Conservation (phyloP, 1,284 basidiomycete species). For the Malassezia equina region DNA sequence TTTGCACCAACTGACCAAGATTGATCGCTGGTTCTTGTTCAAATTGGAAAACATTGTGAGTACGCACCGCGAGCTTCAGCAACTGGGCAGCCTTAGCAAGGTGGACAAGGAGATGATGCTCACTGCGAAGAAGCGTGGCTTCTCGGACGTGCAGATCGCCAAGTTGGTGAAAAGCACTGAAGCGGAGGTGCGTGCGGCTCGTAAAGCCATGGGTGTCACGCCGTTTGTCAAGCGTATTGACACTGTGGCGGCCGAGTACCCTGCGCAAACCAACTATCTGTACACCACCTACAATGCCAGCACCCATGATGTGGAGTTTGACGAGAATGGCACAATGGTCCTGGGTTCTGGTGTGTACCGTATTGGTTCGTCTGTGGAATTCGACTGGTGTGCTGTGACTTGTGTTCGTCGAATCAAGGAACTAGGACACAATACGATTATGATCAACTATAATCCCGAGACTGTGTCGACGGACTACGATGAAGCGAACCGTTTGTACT, state of each 20-base stretch:
- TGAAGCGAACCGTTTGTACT: constrained; percentile 95
- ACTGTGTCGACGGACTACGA: constrained; percentile 99
- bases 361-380: constrained; percentile 96
- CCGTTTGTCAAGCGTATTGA: constrained; percentile 99
- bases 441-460: constrained; percentile 99
- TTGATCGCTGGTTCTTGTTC: constrained; percentile 94
- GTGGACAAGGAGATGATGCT: constrained; percentile 51
- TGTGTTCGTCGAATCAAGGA: constrained; percentile 82
- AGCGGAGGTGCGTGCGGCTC: constrained; percentile 66
- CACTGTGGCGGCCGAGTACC: constrained; percentile 96
- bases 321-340: constrained; percentile 96
- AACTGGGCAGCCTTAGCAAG: constrained; percentile 54
- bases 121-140: constrained; percentile 53
- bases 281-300: constrained; percentile 99
- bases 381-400: constrained; percentile 99
- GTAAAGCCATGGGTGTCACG: constrained; percentile 76
- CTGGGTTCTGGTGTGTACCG: constrained; percentile 97
- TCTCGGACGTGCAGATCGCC: constrained; percentile 86
- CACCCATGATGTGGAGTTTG: constrained; percentile 87
- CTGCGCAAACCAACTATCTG: constrained; percentile 97
- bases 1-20: constrained; percentile 88
- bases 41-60: constrained; percentile 92
- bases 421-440: constrained; percentile 88
- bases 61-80: constrained; percentile 39
- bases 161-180: constrained; percentile 60